These are phyloP conservation scores for Penicillium rolfsii DNA, from an alignment of 2,329 filamentous ascomycete species.

Conservation along the genomic window DNA sequence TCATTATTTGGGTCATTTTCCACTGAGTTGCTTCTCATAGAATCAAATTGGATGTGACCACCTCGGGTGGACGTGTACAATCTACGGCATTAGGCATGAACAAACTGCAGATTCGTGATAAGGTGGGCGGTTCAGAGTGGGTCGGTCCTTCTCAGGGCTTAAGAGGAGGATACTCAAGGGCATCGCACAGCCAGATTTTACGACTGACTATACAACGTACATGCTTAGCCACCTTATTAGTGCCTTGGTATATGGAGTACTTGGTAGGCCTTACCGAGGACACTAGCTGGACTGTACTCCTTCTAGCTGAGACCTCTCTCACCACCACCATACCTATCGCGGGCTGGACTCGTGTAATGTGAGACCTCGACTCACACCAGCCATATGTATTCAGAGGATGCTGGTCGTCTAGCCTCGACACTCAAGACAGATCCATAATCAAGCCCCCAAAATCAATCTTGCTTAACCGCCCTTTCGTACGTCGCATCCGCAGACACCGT, in stretches of 20 bases:
- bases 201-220: too few species aligned
- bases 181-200: background rate
- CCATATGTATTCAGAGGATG: background rate
- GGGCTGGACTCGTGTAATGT: constrained; percentile 6
- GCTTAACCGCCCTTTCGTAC: constrained; percentile 2
- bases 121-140: background rate
- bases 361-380: constrained; percentile 1
- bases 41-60: background rate
- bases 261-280: background rate
- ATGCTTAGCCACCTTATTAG: background rate
- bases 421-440: background rate
- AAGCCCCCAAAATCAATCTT: background rate
- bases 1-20: background rate
- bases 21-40: background rate
- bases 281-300: background rate
- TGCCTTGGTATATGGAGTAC: background rate
- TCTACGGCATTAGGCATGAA: background rate
- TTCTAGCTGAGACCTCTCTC: background rate
- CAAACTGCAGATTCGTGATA: background rate
- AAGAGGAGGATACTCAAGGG: background rate
- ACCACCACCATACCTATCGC: constrained; percentile 3
- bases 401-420: background rate
- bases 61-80: background rate
- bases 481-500: background rate
- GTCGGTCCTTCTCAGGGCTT: background rate